Conservation (phyloP, 257 asterid species). For the Thymus quinquecostatus region DNA sequence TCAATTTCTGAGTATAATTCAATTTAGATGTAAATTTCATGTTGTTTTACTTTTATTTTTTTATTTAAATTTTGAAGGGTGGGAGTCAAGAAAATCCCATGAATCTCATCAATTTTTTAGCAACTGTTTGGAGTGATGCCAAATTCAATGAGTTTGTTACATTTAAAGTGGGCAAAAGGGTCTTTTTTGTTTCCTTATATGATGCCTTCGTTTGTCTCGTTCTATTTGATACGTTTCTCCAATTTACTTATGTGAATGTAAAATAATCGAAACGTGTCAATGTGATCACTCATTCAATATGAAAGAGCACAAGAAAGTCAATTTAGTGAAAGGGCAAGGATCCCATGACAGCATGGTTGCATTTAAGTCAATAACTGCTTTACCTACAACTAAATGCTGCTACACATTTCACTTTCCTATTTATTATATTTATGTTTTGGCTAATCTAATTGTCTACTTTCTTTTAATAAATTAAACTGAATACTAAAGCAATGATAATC, state of each 20-base stretch:
- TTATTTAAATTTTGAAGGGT: slow-evolving; percentile 14
- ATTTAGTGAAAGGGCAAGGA: slow-evolving; percentile 40
- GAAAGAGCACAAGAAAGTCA: slow-evolving; percentile 16
- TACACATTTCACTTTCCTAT: slow-evolving; percentile 21
- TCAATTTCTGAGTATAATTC: neutral
- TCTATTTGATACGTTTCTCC: no score
- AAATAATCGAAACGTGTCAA: neutral
- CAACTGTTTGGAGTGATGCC: slow-evolving; percentile 35
- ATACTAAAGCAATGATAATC: no score
- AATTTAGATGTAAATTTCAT: neutral
- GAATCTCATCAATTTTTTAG: slow-evolving; percentile 55
- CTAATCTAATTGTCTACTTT: neutral
- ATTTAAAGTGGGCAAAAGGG: slow-evolving; percentile 33
- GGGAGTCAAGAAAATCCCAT: slow-evolving; percentile 70
- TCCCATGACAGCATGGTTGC: slow-evolving; percentile 42
- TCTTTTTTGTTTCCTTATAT: slow-evolving; percentile 18
- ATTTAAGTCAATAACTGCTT: slow-evolving; percentile 41
- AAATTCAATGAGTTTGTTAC: slow-evolving; percentile 34
- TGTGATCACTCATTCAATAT: neutral
- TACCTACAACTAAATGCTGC: slow-evolving; percentile 33
- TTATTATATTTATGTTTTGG: neutral
- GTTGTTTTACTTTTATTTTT: neutral
- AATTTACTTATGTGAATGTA: no score
- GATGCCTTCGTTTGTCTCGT: no score
- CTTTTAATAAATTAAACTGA: neutral